Percentiles rank a stretch among this genome's conserved stretches.
Evolutionary conservation across 805 yeast species (phyloP).

Genomic region (Sugiyamaella americana): DNA sequence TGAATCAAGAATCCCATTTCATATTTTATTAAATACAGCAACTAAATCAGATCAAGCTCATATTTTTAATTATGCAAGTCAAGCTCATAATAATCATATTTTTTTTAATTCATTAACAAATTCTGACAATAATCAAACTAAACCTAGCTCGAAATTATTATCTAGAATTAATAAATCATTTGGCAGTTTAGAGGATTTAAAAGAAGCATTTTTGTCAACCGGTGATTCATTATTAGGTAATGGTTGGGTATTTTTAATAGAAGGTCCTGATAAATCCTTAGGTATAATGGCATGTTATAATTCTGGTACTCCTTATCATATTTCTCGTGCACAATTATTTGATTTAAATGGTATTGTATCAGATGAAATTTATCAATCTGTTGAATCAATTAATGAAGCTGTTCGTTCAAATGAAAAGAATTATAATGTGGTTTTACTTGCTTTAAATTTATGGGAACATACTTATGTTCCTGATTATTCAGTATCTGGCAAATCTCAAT

Average conservation of each 20-base stretch:
- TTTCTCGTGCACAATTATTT: constrained; percentile 52
- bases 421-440: constrained; percentile 58
- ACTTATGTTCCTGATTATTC: constrained; percentile 87
- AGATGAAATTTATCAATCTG: constrained; percentile 45
- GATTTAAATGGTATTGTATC: constrained; percentile 72
- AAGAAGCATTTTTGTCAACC: constrained; percentile 60
- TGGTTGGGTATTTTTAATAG: constrained; percentile 87
- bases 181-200: constrained; percentile 72
- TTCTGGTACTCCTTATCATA: constrained; percentile 74
- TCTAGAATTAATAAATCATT: constrained; percentile 53
- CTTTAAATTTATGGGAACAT: constrained; percentile 80
- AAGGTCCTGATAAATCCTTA: constrained; percentile 44
- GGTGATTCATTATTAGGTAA: constrained; percentile 75
- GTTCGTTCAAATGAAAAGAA: constrained; percentile 27
- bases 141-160: constrained; percentile 29
- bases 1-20: constrained; percentile 71
- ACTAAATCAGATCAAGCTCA: constrained; percentile 59
- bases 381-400: constrained; percentile 39
- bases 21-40: constrained; percentile 56
- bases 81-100: constrained; percentile 86
- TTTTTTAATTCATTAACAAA: constrained; percentile 58
- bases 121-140: constrained; percentile 17
- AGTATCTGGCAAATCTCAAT: constrained; percentile 59
- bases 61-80: constrained; percentile 83
- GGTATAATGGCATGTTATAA: constrained; percentile 79